Evolutionary conservation across 108 stramenopile genomes (phyloP), one percentile per base, ranked within the genome.

Genomic region (Discostella pseudostelligera): DNA sequence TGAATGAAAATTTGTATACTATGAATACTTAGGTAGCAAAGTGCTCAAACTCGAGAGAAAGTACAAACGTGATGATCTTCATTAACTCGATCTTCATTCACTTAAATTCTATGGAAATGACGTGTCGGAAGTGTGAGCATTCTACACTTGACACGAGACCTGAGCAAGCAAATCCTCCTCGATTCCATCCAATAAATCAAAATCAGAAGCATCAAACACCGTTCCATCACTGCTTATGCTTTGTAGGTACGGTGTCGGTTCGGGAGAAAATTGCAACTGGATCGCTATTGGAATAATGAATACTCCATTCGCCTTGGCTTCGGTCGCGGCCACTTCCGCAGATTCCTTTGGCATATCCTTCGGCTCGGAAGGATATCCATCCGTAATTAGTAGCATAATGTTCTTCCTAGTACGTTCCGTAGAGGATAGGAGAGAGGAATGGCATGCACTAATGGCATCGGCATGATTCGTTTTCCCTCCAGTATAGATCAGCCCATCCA

Each of bases 221-320:
- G 29, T 55, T 35, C 65, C 74, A 67, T 62, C 61, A 57, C 60
- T 62, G 19, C 65, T 62, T 14, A 74, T 37, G 1, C 26, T 26
- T 13, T 58, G 43, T 39, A 74, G 53, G 47, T 59, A 74, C 8
- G 21, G 17, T 19, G 46, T 13, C n/a, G 65, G 42, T 9, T 56
- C 37, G 3, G 36, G 39, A n/a, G 46, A 39, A 25, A 50, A 45
- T 46, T 42, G 20, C 24, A 36, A 24, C 2, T 16, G 29, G 40
- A 76, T 76, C 49, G 67, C 44, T n/a, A 76, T 32, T 50, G 74
- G 74, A 26, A 76, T 68, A 40, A 76, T 76, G 20, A 64, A 58
- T 6, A 60, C 48, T 8, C 67, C 74, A 9, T 42, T 46, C 22
- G 29, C 22, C 45, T 67, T 75, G 19, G 74, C 66, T 47, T 46